Base-by-base conservation (phyloP, 345 rosid genomes). In the Eucalyptus viminalis region DNA sequence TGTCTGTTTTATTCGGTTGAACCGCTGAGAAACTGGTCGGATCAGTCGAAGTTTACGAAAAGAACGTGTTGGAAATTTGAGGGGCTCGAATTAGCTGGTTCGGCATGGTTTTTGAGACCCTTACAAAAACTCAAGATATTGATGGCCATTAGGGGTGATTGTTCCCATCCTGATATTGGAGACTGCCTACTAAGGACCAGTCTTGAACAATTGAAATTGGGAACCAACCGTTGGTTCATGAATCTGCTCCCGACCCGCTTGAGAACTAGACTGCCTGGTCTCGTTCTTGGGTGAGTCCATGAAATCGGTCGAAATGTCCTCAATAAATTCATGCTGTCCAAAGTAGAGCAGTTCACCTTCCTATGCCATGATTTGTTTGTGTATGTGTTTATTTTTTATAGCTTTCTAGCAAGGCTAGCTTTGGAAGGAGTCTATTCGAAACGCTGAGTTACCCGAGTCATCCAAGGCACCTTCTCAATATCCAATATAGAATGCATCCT, bases 261-360 rank as follows among this genome's bases (percentile, higher is more conserved):
- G 8, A 11, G 62, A 24, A 10, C 13, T 10, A 3, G 62, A 24
- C 2, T 10, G 0, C 27, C 0, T 5, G 3, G 14, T 56, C 2
- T 2, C 0, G 14, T 56, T 56, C 14, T 5, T 1, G 15, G 31
- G n/a, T 1, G 67, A 12, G 67, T 60, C 4, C 4, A 12, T 27
- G 0, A 12, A 53, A 53, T 21, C 0, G 1, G 58, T 21, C 0
- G 1, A 12, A 60, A 12, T 27, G 2, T 3, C 67, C 8, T 12
- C 67, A 27, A 60, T 27, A 62, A 13, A 56, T 56, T 56, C 14
- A 24, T 24, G 58, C 0, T 5, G 29, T 56, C 29, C 62, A 56
- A 10, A 24, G 29, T 25, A 25, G 62, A 56, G 62, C 62, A 56
- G 13, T 56, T 56, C 29, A 10, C 62, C 62, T 56, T 56, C 29